A percentile compares a stretch with the other conserved stretches of the same genome.
phyloP scores from a whole-genome alignment of 75 land plant species.

The Adiantum capillusveneris region DNA sequence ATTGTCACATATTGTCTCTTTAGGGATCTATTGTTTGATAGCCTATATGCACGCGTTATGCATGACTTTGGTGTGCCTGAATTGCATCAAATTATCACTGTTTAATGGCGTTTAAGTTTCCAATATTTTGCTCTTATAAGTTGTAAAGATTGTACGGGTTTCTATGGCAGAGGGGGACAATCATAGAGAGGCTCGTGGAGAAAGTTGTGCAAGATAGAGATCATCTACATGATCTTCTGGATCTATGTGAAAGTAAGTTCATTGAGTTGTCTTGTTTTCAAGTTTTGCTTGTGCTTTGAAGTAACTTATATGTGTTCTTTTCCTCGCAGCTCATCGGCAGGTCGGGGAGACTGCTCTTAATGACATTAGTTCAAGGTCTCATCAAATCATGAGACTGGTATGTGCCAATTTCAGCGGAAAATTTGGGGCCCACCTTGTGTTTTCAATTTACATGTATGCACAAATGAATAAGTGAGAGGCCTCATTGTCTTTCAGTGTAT shows the following conservation, averaged over 20 bases:
- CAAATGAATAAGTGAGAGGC: no score
- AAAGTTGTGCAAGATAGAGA: slow-evolving; percentile 53
- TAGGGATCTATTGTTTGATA: no score
- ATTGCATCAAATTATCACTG: no score
- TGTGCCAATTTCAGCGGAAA: neutral
- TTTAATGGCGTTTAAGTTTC: no score
- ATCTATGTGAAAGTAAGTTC: slow-evolving; percentile 58
- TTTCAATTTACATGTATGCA: neutral
- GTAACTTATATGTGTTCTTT: neutral
- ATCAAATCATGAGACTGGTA: slow-evolving; percentile 88
- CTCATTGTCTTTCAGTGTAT: slow-evolving; percentile 49
- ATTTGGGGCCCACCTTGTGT: neutral
- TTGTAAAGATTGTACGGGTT: no score
- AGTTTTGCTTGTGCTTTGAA: neutral
- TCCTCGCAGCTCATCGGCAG: slow-evolving; percentile 73
- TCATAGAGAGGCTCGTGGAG: slow-evolving; percentile 71
- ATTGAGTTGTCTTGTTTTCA: neutral
- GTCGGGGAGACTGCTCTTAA: slow-evolving; percentile 84
- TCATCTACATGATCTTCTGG: slow-evolving; percentile 60
- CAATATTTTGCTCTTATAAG: no score
- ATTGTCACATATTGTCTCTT: no score
- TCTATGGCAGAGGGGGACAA: slow-evolving; percentile 68
- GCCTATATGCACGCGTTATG: no score
- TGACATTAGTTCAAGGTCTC: slow-evolving; percentile 81
- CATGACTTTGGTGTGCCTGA: no score